Evolutionary conservation across 2,329 filamentous ascomycete species (phyloP), one percentile per base, ranked within the genome.

Genomic region (Talaromyces sp.): DNA sequence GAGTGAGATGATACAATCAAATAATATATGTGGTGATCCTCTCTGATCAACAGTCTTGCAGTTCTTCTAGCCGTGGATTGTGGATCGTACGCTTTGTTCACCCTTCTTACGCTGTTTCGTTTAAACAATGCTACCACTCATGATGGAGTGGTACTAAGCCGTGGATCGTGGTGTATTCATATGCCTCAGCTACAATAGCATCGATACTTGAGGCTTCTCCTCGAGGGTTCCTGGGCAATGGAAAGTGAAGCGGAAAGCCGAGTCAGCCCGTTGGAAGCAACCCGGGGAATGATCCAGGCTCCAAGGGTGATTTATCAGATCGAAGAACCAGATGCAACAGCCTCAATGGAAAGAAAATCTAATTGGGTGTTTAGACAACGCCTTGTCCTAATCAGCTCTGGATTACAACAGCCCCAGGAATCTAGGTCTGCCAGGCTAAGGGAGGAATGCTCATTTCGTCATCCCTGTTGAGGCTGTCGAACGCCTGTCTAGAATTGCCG

Each of bases 71-170:
- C 15, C 47, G 22, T 22, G 22, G 22, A 22, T 22, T 0, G 45
- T 33, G 35, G 59, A 61, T 61, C 45, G 52, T 52, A 27, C 41
- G 47, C 27, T 54, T 35, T 41, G 60, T 54, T 54, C 60, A 52
- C 39, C 52, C 33, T 56, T 56, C 22, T 22, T 37, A 37, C 52
- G 33, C 52, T 13, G 11, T 52, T 52, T 52, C 15, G 52, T 39
- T 56, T 8, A 19, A 39, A 37, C 33, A 56, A 56, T 37, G 50
- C 50, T 37, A 22, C 50, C 50, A 54, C 31, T 54, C 50, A 54
- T 54, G n/a, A 11, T 52, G 22, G 22, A 50, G 22, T 27, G 31
- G 17, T 37, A 56, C 52, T 22, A 37, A 39, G 52, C 52, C 25
- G 49, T 19, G 25, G 25, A 13, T 56, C 52, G 33, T 56, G 39